These are phyloP conservation scores for Pseudogymnoascus sp. DNA, from an alignment of 2,329 filamentous ascomycete species.

Conservation along the genomic window DNA sequence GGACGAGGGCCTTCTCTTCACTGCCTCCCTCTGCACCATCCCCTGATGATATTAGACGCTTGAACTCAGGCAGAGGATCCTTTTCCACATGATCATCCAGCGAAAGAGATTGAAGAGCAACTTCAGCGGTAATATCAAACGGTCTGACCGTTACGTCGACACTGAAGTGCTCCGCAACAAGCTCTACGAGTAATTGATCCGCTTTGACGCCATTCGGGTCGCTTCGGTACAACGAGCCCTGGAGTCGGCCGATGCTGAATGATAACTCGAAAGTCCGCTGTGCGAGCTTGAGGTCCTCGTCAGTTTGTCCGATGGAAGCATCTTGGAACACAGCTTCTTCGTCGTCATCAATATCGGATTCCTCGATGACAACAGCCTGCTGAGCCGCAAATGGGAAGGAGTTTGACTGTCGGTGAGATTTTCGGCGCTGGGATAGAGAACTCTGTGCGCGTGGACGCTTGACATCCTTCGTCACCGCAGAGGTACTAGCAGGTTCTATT, in stretches of 20 bases:
- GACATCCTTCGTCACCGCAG: constrained; percentile 9
- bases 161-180: constrained; percentile 82
- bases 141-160: constrained; percentile 81
- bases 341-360: constrained; percentile 43
- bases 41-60: constrained; percentile 88
- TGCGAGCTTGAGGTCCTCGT: constrained; percentile 61
- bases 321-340: constrained; percentile 61
- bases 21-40: constrained; percentile 64
- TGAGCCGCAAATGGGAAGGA: constrained; percentile 67
- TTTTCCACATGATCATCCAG: constrained; percentile 93
- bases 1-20: constrained; percentile 72
- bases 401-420: constrained; percentile 52
- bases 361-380: constrained; percentile 69
- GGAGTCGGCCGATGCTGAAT: constrained; percentile 89
- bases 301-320: constrained; percentile 45
- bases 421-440: constrained; percentile 29
- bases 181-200: constrained; percentile 78
- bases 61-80: constrained; percentile 81
- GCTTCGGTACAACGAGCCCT: constrained; percentile 83
- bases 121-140: constrained; percentile 89
- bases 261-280: constrained; percentile 94
- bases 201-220: constrained; percentile 68
- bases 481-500: background rate
- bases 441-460: constrained; percentile 20
- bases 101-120: constrained; percentile 76